phyloP scores from a whole-genome alignment of 1,139 yeast species.

The Spencermartinsiella ligniputridi region DNA sequence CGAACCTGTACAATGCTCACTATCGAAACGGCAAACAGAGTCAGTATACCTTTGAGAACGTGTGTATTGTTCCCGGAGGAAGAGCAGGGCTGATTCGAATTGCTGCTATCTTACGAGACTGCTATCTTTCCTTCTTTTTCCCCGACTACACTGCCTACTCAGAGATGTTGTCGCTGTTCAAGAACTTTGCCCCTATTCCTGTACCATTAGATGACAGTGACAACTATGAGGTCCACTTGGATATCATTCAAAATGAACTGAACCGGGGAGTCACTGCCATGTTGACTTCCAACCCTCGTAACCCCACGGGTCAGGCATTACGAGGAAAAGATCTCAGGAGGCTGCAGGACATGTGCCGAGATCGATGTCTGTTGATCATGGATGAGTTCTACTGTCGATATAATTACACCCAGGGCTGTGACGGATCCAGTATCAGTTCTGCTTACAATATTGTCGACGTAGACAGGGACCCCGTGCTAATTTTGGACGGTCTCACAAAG shows the following conservation, averaged over 20 bases:
- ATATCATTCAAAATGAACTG: slow-evolving; percentile 52
- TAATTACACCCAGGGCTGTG: slow-evolving; percentile 55
- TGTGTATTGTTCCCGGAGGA: slow-evolving; percentile 67
- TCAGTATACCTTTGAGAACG: slow-evolving; percentile 61
- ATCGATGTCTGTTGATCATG: slow-evolving; percentile 57
- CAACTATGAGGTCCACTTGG: slow-evolving; percentile 56
- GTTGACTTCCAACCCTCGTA: slow-evolving; percentile 58
- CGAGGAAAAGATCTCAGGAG: slow-evolving; percentile 48
- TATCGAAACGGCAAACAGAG: slow-evolving; percentile 49
- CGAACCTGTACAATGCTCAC: slow-evolving; percentile 54
- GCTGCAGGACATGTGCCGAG: slow-evolving; percentile 55
- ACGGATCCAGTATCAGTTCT: slow-evolving; percentile 54
- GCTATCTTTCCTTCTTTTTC: slow-evolving; percentile 58
- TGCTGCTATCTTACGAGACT: slow-evolving; percentile 59
- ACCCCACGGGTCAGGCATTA: slow-evolving; percentile 62
- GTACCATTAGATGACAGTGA: slow-evolving; percentile 60
- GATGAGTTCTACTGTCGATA: slow-evolving; percentile 65
- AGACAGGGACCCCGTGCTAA: slow-evolving; percentile 57
- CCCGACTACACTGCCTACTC: slow-evolving; percentile 72
- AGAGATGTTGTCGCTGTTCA: slow-evolving; percentile 64
- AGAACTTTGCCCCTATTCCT: slow-evolving; percentile 64
- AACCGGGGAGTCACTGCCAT: slow-evolving; percentile 58
- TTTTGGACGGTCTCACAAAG: slow-evolving; percentile 61
- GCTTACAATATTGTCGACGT: slow-evolving; percentile 57
- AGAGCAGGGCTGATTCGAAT: slow-evolving; percentile 65